Base-by-base conservation (phyloP, 179 eudicot species). In the Pouteria campechiana region DNA sequence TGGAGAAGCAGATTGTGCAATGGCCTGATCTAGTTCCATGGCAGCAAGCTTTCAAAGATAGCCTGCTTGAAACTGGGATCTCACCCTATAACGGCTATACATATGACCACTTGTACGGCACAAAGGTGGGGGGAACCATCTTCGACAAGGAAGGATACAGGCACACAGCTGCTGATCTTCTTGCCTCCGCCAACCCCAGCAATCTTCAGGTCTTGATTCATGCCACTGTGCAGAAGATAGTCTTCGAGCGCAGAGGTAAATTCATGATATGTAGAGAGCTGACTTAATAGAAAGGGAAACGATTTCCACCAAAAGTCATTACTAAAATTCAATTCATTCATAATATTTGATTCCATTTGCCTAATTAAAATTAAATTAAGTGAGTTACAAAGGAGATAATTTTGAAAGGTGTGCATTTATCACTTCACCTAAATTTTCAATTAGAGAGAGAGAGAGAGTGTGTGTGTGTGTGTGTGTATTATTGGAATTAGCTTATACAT, bases 71-170 rank as follows among this genome's bases (percentile, higher is more conserved):
- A 19, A 68, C 65, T 10, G 98, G 98, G 23, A 38, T 90, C 31
- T 63, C 83, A 2, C 98, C 98, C 1, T 64, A 63, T 55, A 86
- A 86, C 45, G 98, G 96, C 3, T 86, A 72, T 63, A 90, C 96
- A 5, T 90, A 65, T 44, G 96, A 90, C 41, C 98, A 90, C 44
- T 41, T 79, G 24, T 82, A 70, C 27, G 98, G 98, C 10, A 86
- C 98, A 54, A 86, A 90, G 52, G 88, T 90, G 29, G 96, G 98
- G 1, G 98, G 98, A 10, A 90, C 94, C 7, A 82, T 86, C 15
- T 90, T 90, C 37, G 96, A 86, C 21, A 38, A 57, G 19, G 54
- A 32, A 13, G 98, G 88, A 1, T 78, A 58, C 16, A 84, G 98
- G 25, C 94, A 77, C 77, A 74, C 96, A 2, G 82, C 96, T 0